Conservation (phyloP, 2,329 filamentous ascomycete species). For the Fragosphaeria purpurea region DNA sequence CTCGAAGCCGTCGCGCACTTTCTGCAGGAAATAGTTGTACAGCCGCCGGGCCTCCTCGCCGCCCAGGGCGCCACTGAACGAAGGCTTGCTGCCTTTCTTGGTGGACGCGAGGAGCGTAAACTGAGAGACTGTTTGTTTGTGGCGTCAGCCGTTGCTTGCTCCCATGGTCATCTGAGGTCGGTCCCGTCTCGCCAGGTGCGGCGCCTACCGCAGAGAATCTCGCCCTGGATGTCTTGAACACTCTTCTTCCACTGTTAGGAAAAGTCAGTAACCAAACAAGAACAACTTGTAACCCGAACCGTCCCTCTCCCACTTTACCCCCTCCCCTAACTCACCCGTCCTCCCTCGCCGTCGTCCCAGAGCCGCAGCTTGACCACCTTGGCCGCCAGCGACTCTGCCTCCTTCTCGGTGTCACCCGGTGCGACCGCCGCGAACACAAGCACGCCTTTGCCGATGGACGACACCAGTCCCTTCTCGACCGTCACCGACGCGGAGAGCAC, state of each 20-base stretch:
- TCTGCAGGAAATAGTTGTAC: conserved; percentile 74
- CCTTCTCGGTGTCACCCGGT: conserved; percentile 81
- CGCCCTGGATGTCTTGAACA: conserved; percentile 79
- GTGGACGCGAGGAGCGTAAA: conserved; percentile 88
- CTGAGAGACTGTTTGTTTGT: conserved; percentile 64
- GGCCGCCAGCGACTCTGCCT: conserved; percentile 70
- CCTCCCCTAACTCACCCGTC: conserved; percentile 39
- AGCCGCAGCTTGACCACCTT: conserved; percentile 86
- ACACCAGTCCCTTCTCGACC: conserved; percentile 82
- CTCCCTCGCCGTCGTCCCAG: conserved; percentile 74
- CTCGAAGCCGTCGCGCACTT: conserved; percentile 62
- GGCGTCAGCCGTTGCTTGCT: not conserved
- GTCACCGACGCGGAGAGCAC: conserved; percentile 94
- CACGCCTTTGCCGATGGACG: conserved; percentile 80
- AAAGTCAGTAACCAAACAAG: no score
- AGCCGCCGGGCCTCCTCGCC: conserved; percentile 68
- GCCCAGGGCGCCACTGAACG: conserved; percentile 81
- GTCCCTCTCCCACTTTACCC: not conserved
- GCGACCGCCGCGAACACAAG: conserved; percentile 87
- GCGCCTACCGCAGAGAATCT: conserved; percentile 78
- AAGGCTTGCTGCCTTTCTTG: conserved; percentile 93
- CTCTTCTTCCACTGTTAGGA: conserved; percentile 70
- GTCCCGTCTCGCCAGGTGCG: no score
- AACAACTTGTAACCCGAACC: no score
- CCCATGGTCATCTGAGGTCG: no score